Conservation (phyloP, 2,329 filamentous ascomycete species). For the Talaromyces sp. region DNA sequence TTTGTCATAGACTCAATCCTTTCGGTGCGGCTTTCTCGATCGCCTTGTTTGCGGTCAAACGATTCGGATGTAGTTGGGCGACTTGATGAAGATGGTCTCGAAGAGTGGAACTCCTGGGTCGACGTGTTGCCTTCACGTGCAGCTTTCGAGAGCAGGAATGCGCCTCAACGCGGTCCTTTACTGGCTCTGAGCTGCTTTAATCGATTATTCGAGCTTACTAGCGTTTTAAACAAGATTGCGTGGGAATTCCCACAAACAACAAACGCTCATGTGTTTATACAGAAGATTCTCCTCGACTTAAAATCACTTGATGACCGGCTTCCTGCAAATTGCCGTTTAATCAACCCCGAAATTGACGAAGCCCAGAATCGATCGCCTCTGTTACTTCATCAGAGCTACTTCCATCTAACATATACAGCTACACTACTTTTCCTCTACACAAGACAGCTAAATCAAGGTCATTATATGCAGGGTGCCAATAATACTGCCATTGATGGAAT, state of each 20-base stretch:
- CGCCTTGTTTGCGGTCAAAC: conserved; percentile 45
- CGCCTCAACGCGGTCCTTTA: conserved; percentile 39
- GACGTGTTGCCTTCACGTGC: conserved; percentile 44
- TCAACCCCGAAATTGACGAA: conserved; percentile 35
- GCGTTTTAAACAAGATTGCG: conserved; percentile 35
- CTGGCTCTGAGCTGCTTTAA: conserved; percentile 55
- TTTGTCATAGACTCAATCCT: conserved; percentile 54
- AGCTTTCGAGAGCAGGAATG: conserved; percentile 25
- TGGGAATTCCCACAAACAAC: conserved; percentile 30
- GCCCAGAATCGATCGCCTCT: conserved; percentile 36
- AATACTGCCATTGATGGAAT: conserved; percentile 34
- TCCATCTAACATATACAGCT: conserved; percentile 36
- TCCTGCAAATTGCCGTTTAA: conserved; percentile 36
- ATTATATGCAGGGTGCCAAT: conserved; percentile 30
- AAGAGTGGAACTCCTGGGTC: conserved; percentile 73
- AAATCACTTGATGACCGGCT: conserved; percentile 37
- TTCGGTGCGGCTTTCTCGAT: conserved; percentile 46
- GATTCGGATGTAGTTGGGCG: conserved; percentile 49
- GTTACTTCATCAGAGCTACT: conserved; percentile 40
- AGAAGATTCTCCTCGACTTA: conserved; percentile 36
- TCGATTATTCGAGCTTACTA: conserved; percentile 42
- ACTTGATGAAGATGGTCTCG: conserved; percentile 63
- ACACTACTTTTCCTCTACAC: conserved; percentile 37
- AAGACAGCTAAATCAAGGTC: conserved; percentile 31
- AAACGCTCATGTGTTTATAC: conserved; percentile 30